Conservation (phyloP, 164 flowering plant species). For the Magnolia kwangsiensis region DNA sequence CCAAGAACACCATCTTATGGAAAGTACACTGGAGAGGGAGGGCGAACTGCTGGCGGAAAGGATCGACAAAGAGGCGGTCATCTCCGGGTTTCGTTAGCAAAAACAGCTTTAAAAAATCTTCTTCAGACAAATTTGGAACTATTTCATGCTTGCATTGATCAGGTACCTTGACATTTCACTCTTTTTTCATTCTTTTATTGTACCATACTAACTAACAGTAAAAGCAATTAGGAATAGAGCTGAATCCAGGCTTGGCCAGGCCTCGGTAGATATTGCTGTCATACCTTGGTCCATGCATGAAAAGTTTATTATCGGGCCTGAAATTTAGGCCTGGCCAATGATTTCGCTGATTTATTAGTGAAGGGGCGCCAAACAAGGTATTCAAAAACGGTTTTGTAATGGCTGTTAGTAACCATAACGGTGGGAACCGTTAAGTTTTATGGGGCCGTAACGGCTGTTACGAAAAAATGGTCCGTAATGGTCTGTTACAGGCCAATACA, state of each 20-base stretch:
- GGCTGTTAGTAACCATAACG: no score
- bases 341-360: not conserved
- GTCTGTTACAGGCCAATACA: no score
- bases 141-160: conserved; percentile 99
- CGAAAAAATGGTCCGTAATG: no score
- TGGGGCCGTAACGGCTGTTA: no score
- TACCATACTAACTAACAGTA: not conserved
- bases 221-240: not conserved
- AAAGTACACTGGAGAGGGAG: conserved; percentile 69
- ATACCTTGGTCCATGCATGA: not conserved
- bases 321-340: not conserved
- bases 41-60: conserved; percentile 67
- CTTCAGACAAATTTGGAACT: conserved; percentile 93
- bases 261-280: not conserved
- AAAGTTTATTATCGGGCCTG: not conserved
- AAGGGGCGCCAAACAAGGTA: no score
- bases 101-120: conserved; percentile 88
- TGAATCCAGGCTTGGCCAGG: not conserved
- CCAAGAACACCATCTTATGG: conserved; percentile 97
- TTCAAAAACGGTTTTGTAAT: no score
- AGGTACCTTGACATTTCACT: conserved; percentile 40
- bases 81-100: conserved; percentile 79
- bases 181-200: not conserved
- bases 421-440: no score
- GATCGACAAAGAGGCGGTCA: conserved; percentile 84